phyloP scores from a whole-genome alignment of 495 filamentous ascomycete species.

The Aspergillus sparsus region DNA sequence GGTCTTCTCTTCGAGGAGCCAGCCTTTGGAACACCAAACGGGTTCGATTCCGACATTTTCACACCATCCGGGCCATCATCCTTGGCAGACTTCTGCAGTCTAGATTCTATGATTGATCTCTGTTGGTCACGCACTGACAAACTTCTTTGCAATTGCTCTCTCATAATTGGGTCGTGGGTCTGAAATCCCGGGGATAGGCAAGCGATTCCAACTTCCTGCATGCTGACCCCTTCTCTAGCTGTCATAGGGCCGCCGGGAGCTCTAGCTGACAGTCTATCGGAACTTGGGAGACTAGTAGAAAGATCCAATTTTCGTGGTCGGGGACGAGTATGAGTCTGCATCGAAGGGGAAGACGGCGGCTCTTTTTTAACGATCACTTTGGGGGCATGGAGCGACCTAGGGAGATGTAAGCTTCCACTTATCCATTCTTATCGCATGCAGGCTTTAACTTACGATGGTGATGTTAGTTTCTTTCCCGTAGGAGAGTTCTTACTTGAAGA shows the following conservation, averaged over 20 bases:
- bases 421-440: neutral
- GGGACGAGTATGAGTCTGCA: slow-evolving; percentile 68
- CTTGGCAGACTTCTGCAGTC: slow-evolving; percentile 83
- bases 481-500: slow-evolving; percentile 44
- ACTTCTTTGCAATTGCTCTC: slow-evolving; percentile 91
- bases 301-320: slow-evolving; percentile 89
- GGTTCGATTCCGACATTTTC: slow-evolving; percentile 49
- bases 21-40: slow-evolving; percentile 64
- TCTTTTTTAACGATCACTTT: slow-evolving; percentile 97
- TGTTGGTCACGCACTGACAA: slow-evolving; percentile 93
- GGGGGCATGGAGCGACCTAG: slow-evolving; percentile 51
- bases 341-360: slow-evolving; percentile 77
- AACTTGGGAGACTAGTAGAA: slow-evolving; percentile 67
- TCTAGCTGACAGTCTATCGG: slow-evolving; percentile 56
- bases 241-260: slow-evolving; percentile 78
- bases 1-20: slow-evolving; percentile 72
- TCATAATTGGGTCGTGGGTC: slow-evolving; percentile 94
- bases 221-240: slow-evolving; percentile 72
- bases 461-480: slow-evolving; percentile 54
- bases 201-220: slow-evolving; percentile 91
- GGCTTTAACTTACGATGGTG: slow-evolving; percentile 53
- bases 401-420: slow-evolving; percentile 2
- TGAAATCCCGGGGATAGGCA: slow-evolving; percentile 95
- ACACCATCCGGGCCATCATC: slow-evolving; percentile 65
- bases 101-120: slow-evolving; percentile 88